Base-by-base conservation (phyloP, 768 basidiomycete genomes). In the Lanmaoa rubissima region DNA sequence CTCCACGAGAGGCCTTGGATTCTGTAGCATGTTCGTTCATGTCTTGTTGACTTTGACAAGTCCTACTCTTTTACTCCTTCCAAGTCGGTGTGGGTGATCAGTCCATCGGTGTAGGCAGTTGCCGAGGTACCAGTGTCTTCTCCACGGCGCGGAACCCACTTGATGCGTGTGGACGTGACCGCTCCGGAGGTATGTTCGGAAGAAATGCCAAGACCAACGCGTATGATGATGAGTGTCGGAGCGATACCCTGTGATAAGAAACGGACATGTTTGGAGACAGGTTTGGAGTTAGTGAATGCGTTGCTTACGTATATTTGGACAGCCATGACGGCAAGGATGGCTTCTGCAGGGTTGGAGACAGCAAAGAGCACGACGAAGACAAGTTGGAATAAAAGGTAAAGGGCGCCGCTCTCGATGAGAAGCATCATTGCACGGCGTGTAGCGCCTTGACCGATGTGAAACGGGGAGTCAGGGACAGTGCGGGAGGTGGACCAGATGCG, bases 361-460 rank as follows among this genome's bases (percentile, higher is more conserved):
- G 77, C 69, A 48, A 77, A 70, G 31, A 78, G 68, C 16, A 74
- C 57, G 46, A 76, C 74, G n/a, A 78, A 75, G n/a, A 75, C 40
- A 40, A 79, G 55, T 46, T 79, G 77, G 44, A 67, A 67, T 21
- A 65, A 46, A n/a, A 78, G 68, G 63, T 76, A 78, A 40, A 78
- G 67, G 26, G 65, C 61, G 3, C 77, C 77, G 31, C 75, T 74
- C 61, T 78, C 77, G 52, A 78, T 50, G 56, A 78, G 60, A 53
- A 79, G 71, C 40, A 53, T 61, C 36, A 73, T 69, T 3, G 73
- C 76, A 19, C 53, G 67, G 36, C 54, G 63, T 4, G 65, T 54
- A 1, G 60, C 60, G 12, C 63, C 59, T 19, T 54, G 54, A 12
- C 53, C 54, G 51, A 66, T 40, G 12, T 61, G 48, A 16, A 63